Base-by-base conservation (phyloP, 2,329 filamentous ascomycete species). In the Chrysoporthe deuterocubensis region DNA sequence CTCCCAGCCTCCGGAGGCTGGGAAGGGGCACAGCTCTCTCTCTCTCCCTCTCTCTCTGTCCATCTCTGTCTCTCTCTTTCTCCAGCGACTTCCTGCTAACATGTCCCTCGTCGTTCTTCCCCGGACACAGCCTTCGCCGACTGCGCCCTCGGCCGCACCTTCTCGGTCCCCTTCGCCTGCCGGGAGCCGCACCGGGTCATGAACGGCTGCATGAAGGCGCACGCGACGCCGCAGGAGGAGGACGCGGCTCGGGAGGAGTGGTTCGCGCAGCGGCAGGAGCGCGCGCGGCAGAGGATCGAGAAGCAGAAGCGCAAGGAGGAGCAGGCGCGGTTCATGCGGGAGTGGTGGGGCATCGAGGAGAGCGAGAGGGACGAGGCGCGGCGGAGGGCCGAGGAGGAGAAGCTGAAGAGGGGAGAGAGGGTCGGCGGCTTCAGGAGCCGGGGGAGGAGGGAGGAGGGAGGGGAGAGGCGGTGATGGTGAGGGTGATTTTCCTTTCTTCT, bases 241-340 rank as follows among this genome's bases (percentile, higher is more conserved):
- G 96, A 99, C 81, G 89, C 89, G 34, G 96, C 96, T 71, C 85
- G 96, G 64, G 92, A 94, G 79, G 94, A 98, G 77, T 99, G 96
- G 96, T 98, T 98, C 78, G 88, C 89, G 63, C 85, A 87, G 71
- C 86, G 92, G 63, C 84, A 92, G 73, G 88, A 93, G 81, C 85
- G 94, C 66, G 86, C 89, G 73, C 82, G 82, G 67, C 88, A 91
- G 78, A 82, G 89, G 48, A 90, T 93, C 78, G 84, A 85, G 70
- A 89, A 90, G 74, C 84, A 86, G 66, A 81, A 81, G 69, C 81
- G 88, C 73, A 85, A 86, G 71, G 80, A 82, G 64, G 87, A 89
- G 74, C 88, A 90, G 80, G 87, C 90, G 78, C 83, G 84, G 58
- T 90, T 90, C 69, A 81, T 90, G 76, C 78, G 87, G 69, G 88